Conservation (phyloP, 225 moss, liverwort and hornwort genomes). For the Bryoerythrophyllum caledonicum region DNA sequence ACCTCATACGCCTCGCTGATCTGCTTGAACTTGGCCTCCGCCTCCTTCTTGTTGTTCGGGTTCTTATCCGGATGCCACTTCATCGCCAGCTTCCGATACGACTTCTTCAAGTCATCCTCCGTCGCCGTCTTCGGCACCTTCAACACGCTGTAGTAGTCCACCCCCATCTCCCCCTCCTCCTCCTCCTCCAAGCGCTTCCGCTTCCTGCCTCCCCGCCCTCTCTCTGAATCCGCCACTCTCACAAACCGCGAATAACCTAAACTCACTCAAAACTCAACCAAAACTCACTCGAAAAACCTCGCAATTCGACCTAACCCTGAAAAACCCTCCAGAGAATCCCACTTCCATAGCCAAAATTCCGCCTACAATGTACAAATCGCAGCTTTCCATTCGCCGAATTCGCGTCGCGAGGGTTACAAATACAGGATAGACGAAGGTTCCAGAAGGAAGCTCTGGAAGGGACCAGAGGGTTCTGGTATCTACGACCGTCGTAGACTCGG, state of each 20-base stretch:
- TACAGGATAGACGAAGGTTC: neutral
- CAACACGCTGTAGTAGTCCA: constrained; percentile 90
- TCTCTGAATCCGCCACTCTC: constrained; percentile 6
- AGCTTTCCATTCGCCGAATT: neutral
- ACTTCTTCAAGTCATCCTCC: constrained; percentile 96
- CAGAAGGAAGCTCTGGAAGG: neutral
- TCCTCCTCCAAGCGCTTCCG: constrained; percentile 20
- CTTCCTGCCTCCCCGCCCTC: neutral
- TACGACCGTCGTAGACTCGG: accelerated
- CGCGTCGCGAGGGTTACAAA: neutral
- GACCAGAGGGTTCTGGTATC: neutral
- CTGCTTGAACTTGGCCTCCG: constrained; percentile 99
- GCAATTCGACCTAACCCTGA: neutral
- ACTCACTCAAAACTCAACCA: neutral
- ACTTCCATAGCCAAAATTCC: neutral
- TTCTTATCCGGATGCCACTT: constrained; percentile 99
- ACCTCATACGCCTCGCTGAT: constrained; percentile 99
- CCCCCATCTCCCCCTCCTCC: constrained; percentile 68
- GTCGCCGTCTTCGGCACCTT: constrained; percentile 87
- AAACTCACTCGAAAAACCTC: neutral
- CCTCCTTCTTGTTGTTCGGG: constrained; percentile 98
- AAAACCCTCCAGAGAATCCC: neutral
- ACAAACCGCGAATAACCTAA: too few relatives aligned
- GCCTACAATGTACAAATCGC: neutral
- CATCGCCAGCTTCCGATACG: constrained; percentile 97